phyloP scores from a whole-genome alignment of 768 basidiomycete species.

The Neoboletus subvelutipes region DNA sequence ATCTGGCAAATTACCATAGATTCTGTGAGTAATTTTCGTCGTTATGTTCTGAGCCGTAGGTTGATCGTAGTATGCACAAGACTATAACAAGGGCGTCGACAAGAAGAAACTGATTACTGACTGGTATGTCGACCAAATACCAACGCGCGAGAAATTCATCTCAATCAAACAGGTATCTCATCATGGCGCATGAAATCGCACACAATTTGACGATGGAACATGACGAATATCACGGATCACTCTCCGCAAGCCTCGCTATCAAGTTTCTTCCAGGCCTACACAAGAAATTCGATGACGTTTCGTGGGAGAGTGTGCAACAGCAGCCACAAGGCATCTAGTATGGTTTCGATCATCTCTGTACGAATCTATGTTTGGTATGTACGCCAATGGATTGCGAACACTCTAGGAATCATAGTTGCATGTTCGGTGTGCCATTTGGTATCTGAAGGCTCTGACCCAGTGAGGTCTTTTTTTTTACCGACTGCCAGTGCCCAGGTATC shows the following conservation, averaged over 20 bases:
- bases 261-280: constrained; percentile 4
- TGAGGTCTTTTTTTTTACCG: too few species aligned
- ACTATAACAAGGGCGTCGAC: not conserved
- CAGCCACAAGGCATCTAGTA: not conserved
- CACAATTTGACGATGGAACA: constrained; percentile 25
- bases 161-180: constrained; percentile 22
- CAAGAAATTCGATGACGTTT: not conserved
- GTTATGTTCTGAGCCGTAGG: too few species aligned
- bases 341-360: not conserved
- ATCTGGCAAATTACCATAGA: constrained; percentile 11
- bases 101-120: constrained; percentile 5
- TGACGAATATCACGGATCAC: constrained; percentile 27
- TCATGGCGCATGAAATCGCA: constrained; percentile 30
- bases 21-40: constrained; percentile 1
- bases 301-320: not conserved
- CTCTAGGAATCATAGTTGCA: not conserved
- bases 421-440: too few species aligned
- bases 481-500: too few species aligned
- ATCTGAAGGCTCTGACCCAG: too few species aligned
- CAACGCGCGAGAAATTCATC: not conserved
- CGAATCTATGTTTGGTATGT: not conserved
- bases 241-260: constrained; percentile 16
- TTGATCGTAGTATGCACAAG: not conserved
- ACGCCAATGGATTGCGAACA: not conserved
- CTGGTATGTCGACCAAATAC: constrained; percentile 8